Evolutionary conservation across 2,329 filamentous ascomycete genomes (phyloP), one percentile per base, ranked within the genome.

Genomic region (Claviceps digitariae): DNA sequence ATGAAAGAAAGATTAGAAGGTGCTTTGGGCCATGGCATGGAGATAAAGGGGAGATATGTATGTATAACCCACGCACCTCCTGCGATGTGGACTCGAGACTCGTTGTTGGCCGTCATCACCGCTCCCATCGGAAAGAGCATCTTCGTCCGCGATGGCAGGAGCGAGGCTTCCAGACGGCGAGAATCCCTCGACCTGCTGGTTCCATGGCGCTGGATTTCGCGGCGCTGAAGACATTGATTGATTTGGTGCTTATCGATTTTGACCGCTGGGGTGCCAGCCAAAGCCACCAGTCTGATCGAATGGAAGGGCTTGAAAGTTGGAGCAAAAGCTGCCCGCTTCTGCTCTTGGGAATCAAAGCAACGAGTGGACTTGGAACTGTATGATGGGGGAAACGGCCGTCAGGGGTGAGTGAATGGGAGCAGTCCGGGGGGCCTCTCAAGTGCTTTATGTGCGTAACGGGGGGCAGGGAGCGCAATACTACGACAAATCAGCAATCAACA

Each of bases 171-270:
- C 69, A 10, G 66, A 67, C 1, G 71, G 69, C 27, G 73, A 72
- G 27, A 63, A 60, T 20, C 70, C 67, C 29, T 72, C 69, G 47
- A 73, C 69, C 59, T 75, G 73, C 58, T 74, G 68, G 60, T 73
- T 70, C 73, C 73, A 75, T 54, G 65, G 72, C 38, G 68, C 62
- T 52, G 71, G 71, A 59, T 72, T 73, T 48, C 64, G 62, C 54
- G 62, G 58, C 25, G 55, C 54, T 31, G 60, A 36, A 12, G 44
- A 43, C 54, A 56, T 55, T n/a, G n/a, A n/a, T n/a, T n/a, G n/a
- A n/a, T n/a, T n/a, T n/a, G n/a, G n/a, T 8, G 38, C 40, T 38
- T 27, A 20, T 13, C 10, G 12, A 44, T n/a, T n/a, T 47, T 12
- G 43, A 27, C 20, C 15, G 4, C 27, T 36, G 31, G 21, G n/a